Base-by-base conservation (phyloP, 495 filamentous ascomycete genomes). In the Bombardia bombarda region DNA sequence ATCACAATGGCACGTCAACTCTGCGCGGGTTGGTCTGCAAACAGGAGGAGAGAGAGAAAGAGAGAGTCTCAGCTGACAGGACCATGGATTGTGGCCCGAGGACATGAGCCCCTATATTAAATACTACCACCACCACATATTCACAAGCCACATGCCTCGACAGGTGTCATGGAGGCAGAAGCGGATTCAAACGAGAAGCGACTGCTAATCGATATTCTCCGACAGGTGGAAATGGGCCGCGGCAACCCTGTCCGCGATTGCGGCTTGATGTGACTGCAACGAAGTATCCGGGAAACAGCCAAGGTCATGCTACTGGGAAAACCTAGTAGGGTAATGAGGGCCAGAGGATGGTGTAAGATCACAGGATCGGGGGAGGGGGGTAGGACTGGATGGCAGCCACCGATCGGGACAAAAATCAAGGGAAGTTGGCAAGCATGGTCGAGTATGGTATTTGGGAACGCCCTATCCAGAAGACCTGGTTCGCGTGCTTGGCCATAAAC, bases 231-330 rank as follows among this genome's bases (percentile, higher is more conserved):
- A 49, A 31, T 17, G 25, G 24, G n/a, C 12, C 32, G 42, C 51
- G 51, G 56, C 45, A 50, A 33, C 43, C 50, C 47, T 57, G 56
- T 49, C 53, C 51, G 56, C 31, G n/a, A 49, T 49, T 34, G 47
- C 46, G 52, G 49, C 24, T 46, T 36, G 46, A 60, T 57, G 57
- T 46, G 41, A 57, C 57, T 26, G n/a, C 34, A 40, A 31, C 30
- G 36, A 17, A 43, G 31, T 47, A 50, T 46, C 37, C 55, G 40
- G 46, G 26, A 43, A 36, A 48, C 25, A 42, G 43, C 38, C 51
- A 39, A 50, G 48, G 22, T 18, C 18, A 14, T 28, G 32, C 47
- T 38, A 25, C 24, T 33, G 33, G 41, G 20, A 32, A 23, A 43
- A 24, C 40, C 26, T 22, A 18, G 26, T 30, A 16, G 26, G 13